Conservation (phyloP, 257 asterid species). For the Fraxinus excelsior region DNA sequence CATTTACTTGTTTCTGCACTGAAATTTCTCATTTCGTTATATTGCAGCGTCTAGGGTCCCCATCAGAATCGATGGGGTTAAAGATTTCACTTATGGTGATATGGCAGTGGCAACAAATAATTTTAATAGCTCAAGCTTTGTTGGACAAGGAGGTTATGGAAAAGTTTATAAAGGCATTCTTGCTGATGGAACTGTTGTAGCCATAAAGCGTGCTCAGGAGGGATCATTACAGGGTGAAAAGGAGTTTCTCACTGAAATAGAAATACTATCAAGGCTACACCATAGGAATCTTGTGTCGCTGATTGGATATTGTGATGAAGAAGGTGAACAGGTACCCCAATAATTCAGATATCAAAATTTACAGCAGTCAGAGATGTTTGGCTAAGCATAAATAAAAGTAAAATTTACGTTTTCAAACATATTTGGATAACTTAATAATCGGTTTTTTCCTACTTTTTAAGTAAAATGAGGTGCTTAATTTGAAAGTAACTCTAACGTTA, state of each 20-base stretch:
- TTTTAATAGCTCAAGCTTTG: constrained; percentile 58
- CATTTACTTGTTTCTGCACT: neutral
- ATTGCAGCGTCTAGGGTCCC: constrained; percentile 70
- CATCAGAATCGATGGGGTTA: constrained; percentile 88
- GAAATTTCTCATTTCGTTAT: constrained; percentile 18
- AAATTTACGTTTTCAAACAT: neutral
- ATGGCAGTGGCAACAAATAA: constrained; percentile 66
- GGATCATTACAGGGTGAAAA: constrained; percentile 94
- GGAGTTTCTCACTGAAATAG: constrained; percentile 94
- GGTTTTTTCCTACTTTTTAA: neutral
- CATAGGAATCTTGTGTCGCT: constrained; percentile 88
- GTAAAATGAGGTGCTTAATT: neutral
- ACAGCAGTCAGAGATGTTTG: neutral
- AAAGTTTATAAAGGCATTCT: constrained; percentile 84
- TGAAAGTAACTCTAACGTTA: neutral
- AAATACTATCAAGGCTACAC: constrained; percentile 84
- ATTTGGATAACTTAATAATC: neutral
- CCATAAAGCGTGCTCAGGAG: constrained; percentile 91
- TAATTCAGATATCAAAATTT: neutral
- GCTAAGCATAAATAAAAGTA: neutral
- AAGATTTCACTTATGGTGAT: constrained; percentile 67
- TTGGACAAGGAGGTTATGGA: constrained; percentile 97
- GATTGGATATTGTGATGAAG: constrained; percentile 88
- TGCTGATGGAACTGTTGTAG: constrained; percentile 81
- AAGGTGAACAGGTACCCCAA: constrained; percentile 83